Evolutionary conservation across 331 rosid species (phyloP).

Genomic region (Quercus phellos): DNA sequence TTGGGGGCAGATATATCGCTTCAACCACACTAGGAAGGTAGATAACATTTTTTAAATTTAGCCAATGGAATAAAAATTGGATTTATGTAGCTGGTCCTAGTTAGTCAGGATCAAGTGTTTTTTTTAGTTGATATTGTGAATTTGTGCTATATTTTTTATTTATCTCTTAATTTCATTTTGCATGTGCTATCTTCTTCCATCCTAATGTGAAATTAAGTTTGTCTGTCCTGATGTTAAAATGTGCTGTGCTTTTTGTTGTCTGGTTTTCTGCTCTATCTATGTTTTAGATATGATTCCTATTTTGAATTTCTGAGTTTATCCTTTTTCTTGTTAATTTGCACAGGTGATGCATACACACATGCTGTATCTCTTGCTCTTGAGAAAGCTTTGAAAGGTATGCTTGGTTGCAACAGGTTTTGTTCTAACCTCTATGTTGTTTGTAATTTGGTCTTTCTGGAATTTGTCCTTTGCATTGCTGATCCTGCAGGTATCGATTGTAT

Average conservation of each 20-base stretch:
- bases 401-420: constrained; percentile 20
- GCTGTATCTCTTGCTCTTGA: constrained; percentile 45
- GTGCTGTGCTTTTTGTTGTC: constrained; percentile 16
- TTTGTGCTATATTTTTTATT: background rate
- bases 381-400: constrained; percentile 83
- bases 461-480: background rate
- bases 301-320: constrained; percentile 1
- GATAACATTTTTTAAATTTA: constrained; percentile 9
- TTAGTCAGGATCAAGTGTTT: background rate
- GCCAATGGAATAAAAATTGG: background rate
- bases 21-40: constrained; percentile 54
- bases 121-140: background rate
- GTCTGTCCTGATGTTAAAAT: background rate
- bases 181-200: background rate
- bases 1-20: constrained; percentile 58
- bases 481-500: constrained; percentile 6
- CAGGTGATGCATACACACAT: constrained; percentile 56
- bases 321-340: constrained; percentile 10
- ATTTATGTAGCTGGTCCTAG: background rate
- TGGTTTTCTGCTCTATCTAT: constrained; percentile 4
- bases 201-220: background rate
- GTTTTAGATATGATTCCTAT: background rate
- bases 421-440: background rate
- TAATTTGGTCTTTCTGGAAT: constrained; percentile 5
- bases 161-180: too few species aligned